Percentiles rank a stretch among this genome's conserved stretches.
Evolutionary conservation across 768 basidiomycete genomes (phyloP).

Genomic region (Phylloporus rhodoxanthus): DNA sequence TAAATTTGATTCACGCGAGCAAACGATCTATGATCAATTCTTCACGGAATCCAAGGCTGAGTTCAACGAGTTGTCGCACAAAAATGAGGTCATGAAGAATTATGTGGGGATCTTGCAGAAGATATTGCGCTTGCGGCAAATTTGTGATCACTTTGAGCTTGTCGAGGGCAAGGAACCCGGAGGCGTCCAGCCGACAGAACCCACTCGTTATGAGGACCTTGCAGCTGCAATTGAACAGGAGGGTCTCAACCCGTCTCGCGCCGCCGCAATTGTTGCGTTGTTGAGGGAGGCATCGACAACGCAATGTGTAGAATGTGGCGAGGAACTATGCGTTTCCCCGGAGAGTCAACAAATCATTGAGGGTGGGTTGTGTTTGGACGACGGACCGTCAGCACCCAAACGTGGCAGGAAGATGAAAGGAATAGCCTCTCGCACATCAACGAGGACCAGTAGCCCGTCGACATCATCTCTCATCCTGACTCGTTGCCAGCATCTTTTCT

Average conservation of each 20-base stretch:
- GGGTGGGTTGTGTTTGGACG: constrained; percentile 44
- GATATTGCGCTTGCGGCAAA: constrained; percentile 92
- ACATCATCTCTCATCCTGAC: constrained; percentile 69
- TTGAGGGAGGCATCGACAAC: constrained; percentile 82
- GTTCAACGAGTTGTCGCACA: constrained; percentile 79
- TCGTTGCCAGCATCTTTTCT: constrained; percentile 92
- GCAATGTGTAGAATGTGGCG: constrained; percentile 83
- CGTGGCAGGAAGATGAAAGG: constrained; percentile 53
- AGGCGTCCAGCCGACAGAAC: constrained; percentile 43
- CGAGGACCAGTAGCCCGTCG: constrained; percentile 69
- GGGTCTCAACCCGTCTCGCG: constrained; percentile 71
- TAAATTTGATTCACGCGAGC: constrained; percentile 77
- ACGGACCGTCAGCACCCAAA: constrained; percentile 44
- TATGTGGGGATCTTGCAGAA: constrained; percentile 97
- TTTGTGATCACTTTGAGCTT: constrained; percentile 93
- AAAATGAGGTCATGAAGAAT: constrained; percentile 96
- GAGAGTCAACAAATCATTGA: constrained; percentile 39
- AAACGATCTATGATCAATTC: constrained; percentile 81
- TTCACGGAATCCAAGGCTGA: constrained; percentile 88
- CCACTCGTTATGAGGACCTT: constrained; percentile 68
- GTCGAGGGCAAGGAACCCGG: constrained; percentile 64
- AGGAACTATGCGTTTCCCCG: constrained; percentile 55
- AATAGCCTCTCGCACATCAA: constrained; percentile 56
- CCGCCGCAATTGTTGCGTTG: constrained; percentile 77
- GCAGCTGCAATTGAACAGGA: constrained; percentile 68